Evolutionary conservation across 2,329 filamentous ascomycete genomes (phyloP), one percentile per base, ranked within the genome.

Genomic region (Incumbomyces lentus): DNA sequence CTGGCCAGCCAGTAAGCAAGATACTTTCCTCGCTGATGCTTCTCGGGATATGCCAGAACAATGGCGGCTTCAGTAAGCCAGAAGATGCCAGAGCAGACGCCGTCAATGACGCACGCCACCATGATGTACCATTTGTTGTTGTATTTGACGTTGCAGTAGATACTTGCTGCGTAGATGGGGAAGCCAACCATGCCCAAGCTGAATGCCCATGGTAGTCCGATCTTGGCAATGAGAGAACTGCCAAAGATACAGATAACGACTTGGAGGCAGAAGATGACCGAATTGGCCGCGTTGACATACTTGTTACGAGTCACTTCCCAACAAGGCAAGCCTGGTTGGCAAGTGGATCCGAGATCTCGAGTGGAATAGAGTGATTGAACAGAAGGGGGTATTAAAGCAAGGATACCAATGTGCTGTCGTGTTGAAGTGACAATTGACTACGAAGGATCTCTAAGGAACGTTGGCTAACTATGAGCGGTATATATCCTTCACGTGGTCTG

Each of bases 61-160:
- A 87, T 84, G 0, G 83, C 82, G 1, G 80, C 80, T 62, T 87
- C 83, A 0, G 82, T 77, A 70, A 80, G 80, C 83, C 83, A 87
- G 62, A 86, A 86, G 0, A 86, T 69, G 0, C 83, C 83, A 0
- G 83, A 82, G 0, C 78, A 81, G 29, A 85, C 70, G 14, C 82
- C 82, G 52, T 82, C 86, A 0, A 82, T 66, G 0, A 80, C 80
- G 0, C 80, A 81, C 0, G 82, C 83, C 7, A 86, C 62, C 1
- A 86, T 69, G 0, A 80, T 73, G 8, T 86, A 71, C 83, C 83
- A 87, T 52, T 81, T 74, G 0, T 66, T 77, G 1, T 79, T 80
- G 55, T 74, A 86, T 0, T 82, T 72, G 58, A 85, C 86, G 62
- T 86, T 84, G 2, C 74, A 77, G 60, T 86, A 86, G 0, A 86